Evolutionary conservation across 768 basidiomycete species (phyloP).

Genomic region (Tylopilus cervinicoccineus): DNA sequence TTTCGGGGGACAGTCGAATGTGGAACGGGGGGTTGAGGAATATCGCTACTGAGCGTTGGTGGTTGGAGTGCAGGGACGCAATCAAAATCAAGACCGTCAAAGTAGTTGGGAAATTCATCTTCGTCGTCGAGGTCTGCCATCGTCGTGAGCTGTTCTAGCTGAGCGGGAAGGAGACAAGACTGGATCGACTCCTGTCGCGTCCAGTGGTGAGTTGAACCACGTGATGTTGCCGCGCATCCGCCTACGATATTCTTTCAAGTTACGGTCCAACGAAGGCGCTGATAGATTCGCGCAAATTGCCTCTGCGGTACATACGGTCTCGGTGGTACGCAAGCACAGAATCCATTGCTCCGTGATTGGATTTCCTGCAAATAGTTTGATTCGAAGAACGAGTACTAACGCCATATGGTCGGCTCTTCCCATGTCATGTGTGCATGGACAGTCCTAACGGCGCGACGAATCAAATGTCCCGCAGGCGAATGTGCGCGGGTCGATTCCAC

Average conservation of each 20-base stretch:
- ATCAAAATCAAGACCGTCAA: constrained; percentile 47
- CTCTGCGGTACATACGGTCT: too few species aligned
- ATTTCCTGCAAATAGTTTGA: too few species aligned
- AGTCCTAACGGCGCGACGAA: neutral
- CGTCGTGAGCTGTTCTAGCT: neutral
- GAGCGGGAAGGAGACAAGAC: neutral
- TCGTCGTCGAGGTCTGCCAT: constrained; percentile 29
- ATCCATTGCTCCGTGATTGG: too few species aligned
- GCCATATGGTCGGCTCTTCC: constrained; percentile 15
- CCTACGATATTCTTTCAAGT: too few species aligned
- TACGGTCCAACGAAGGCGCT: too few species aligned
- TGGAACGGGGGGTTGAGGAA: constrained; percentile 1
- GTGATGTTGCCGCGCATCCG: too few species aligned
- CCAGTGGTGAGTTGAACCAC: neutral
- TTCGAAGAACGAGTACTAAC: neutral
- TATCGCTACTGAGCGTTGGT: neutral
- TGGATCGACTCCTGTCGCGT: neutral
- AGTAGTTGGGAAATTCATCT: constrained; percentile 59
- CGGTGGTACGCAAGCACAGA: too few species aligned
- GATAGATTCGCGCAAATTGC: too few species aligned
- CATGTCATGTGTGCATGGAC: constrained; percentile 4
- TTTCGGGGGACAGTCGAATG: neutral
- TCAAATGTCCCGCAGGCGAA: constrained; percentile 10
- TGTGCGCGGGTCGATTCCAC: constrained; percentile 9
- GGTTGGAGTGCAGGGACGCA: constrained; percentile 31